Percentiles rank a stretch among this genome's conserved stretches.
Conservation (phyloP, 129 eudicot genomes). For the carrot (Daucus carota) region DNA sequence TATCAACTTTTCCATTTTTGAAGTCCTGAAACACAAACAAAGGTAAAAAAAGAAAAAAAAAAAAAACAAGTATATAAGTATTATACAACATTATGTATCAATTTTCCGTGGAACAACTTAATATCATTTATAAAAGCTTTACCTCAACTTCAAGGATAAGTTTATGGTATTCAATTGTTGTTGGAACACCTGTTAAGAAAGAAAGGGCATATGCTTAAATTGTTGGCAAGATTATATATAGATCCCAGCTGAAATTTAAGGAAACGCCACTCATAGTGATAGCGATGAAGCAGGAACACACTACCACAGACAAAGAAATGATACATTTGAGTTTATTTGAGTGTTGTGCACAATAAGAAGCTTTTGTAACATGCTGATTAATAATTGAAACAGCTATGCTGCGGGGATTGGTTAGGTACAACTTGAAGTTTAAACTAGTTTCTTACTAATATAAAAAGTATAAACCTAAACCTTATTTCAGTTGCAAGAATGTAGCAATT, state of each 20-base stretch:
- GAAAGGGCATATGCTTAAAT: not conserved
- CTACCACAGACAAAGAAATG: not conserved
- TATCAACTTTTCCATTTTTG: slow-evolving; percentile 89
- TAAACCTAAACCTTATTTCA: not conserved
- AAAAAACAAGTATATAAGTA: slow-evolving; percentile 1
- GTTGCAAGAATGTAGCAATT: not conserved
- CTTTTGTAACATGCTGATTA: not conserved
- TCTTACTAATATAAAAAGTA: not conserved
- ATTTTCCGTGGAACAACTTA: not conserved
- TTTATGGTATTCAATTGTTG: slow-evolving; percentile 94
- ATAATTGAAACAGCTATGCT: not conserved
- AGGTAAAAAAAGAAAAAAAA: too few relatives aligned
- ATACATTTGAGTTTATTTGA: not conserved
- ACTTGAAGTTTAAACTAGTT: not conserved
- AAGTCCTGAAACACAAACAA: slow-evolving; percentile 53
- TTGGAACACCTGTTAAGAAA: slow-evolving; percentile 77
- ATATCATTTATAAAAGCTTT: slow-evolving; percentile 13
- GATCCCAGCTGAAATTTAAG: not conserved
- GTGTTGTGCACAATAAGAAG: not conserved
- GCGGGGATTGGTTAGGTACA: not conserved
- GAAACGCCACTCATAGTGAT: not conserved
- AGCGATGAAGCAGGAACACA: not conserved
- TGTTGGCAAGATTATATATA: not conserved
- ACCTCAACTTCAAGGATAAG: slow-evolving; percentile 96
- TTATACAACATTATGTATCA: not conserved